Evolutionary conservation across 306 rosid genomes (phyloP).

Genomic region (Adenanthera pavonina): DNA sequence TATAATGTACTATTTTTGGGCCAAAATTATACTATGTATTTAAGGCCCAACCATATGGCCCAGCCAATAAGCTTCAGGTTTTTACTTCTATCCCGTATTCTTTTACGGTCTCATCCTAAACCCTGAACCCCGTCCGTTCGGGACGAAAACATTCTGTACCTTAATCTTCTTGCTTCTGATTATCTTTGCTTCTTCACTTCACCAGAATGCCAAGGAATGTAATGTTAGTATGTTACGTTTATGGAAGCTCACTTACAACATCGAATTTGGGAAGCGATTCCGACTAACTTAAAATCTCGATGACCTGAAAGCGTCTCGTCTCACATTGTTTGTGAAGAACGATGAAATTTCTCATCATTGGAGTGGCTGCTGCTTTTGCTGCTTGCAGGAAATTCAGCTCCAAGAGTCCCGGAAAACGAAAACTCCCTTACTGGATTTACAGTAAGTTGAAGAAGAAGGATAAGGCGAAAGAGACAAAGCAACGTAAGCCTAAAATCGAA

Average conservation of each 20-base stretch:
- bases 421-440: background rate
- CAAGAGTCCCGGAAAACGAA: slow-evolving; percentile 10
- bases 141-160: too few relatives aligned
- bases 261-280: background rate
- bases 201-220: background rate
- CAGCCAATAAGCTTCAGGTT: too few relatives aligned
- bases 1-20: too few relatives aligned
- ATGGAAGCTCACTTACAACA: background rate
- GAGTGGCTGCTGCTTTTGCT: background rate
- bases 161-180: too few relatives aligned
- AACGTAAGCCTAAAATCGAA: slow-evolving; percentile 19
- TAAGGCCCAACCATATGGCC: too few relatives aligned
- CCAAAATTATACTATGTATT: too few relatives aligned
- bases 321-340: background rate
- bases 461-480: slow-evolving; percentile 2
- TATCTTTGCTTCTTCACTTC: too few relatives aligned
- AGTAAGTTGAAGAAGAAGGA: background rate
- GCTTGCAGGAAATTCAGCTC: slow-evolving; percentile 45
- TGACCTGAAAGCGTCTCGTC: slow-evolving; percentile 25
- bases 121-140: too few relatives aligned
- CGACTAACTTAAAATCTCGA: background rate
- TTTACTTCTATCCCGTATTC: too few relatives aligned
- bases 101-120: too few relatives aligned
- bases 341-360: slow-evolving; percentile 30
- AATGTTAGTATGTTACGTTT: background rate